Base-by-base conservation (phyloP, 768 basidiomycete genomes). In the Termitomyces sp. region DNA sequence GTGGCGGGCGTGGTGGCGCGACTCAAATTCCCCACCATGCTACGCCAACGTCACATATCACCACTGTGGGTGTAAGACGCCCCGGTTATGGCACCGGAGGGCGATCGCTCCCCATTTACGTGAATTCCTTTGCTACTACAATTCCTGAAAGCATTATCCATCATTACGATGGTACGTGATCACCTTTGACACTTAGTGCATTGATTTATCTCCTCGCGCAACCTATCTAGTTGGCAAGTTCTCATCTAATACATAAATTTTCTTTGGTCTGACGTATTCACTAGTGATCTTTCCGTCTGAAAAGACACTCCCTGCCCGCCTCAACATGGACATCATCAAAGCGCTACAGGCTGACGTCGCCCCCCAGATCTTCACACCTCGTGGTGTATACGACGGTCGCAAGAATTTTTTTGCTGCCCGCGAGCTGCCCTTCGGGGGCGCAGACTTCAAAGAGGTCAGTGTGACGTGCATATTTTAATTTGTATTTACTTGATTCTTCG, bases 331-430 rank as follows among this genome's bases (percentile, higher is more conserved):
- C 14, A 70, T 93, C 10, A 84, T 93, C 47, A 76, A 77, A 14
- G 73, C 73, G 16, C 67, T 93, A 14, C 91, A 93, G 66, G 73
- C 72, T 4, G 66, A 72, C 0, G 75, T 79, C 4, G 81, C 83
- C 1, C 83, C 82, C 0, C 70, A 79, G n/a, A 73, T 88, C 21
- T 93, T 93, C 65, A 88, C 81, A 3, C 89, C 88, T 10, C 81
- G 77, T 14, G 85, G 78, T 17, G 89, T 82, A 2, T 92, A 91
- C 58, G 91, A 92, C 56, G 90, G 90, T 0, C 77, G 88, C 41
- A 92, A 91, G 69, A 92, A 91, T 59, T 67, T 79, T 56, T 93
- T 89, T 63, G 76, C 85, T 23, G 71, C 82, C 14, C 75, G 79
- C 39, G 76, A 79, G 55, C 74, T 91, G 9, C 81, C 84, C 0